These are phyloP conservation scores for Aurifilum marmelostoma DNA, from an alignment of 2,329 filamentous ascomycete species.

Conservation along the genomic window DNA sequence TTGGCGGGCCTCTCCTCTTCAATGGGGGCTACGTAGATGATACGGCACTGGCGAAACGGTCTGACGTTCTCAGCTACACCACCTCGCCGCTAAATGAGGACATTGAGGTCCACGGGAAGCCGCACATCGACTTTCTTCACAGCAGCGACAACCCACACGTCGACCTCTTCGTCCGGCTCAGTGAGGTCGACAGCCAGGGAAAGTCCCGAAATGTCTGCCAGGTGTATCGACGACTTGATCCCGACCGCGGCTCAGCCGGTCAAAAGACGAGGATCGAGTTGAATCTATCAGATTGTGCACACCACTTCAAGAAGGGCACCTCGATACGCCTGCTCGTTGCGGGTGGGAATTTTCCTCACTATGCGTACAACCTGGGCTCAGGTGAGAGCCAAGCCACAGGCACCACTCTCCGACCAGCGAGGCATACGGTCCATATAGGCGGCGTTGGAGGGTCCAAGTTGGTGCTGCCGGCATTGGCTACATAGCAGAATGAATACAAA, in stretches of 20 bases:
- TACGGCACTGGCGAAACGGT: conserved; percentile 27
- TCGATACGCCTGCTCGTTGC: conserved; percentile 33
- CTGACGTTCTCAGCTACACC: conserved; percentile 34
- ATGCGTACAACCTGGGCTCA: conserved; percentile 30
- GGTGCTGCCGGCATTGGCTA: conserved; percentile 14
- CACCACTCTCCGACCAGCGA: conserved; percentile 23
- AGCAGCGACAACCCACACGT: conserved; percentile 33
- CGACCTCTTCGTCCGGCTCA: conserved; percentile 34
- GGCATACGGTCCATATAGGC: conserved; percentile 26
- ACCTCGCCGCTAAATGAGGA: conserved; percentile 30
- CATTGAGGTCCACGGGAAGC: conserved; percentile 32
- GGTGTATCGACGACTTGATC: conserved; percentile 31
- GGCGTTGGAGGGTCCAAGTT: conserved; percentile 13
- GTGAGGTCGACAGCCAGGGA: conserved; percentile 33
- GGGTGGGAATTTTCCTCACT: conserved; percentile 32
- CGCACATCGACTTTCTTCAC: conserved; percentile 32
- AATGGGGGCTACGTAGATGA: conserved; percentile 31
- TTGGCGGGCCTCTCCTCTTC: conserved; percentile 30
- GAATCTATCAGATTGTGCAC: conserved; percentile 31
- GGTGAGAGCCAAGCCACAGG: conserved; percentile 31
- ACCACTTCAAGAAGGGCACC: conserved; percentile 32
- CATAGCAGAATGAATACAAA: neutral
- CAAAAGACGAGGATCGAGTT: conserved; percentile 23
- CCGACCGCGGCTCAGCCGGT: conserved; percentile 2
- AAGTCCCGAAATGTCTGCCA: conserved; percentile 34